Conservation (phyloP, 2,329 filamentous ascomycete species). For the Metarhizium rileyi region DNA sequence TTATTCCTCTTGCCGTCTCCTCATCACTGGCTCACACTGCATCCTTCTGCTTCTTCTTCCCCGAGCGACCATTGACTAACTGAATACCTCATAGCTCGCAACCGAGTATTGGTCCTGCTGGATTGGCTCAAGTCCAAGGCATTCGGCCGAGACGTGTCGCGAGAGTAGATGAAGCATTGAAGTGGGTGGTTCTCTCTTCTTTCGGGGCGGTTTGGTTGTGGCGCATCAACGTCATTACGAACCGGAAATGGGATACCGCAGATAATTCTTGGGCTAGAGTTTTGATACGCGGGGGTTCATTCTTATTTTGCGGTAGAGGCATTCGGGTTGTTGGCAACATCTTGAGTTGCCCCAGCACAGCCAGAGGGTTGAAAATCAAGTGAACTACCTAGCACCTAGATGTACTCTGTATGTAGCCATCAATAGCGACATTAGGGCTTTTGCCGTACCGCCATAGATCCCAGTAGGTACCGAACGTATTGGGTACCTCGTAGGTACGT, state of each 20-base stretch:
- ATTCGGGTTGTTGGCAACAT: too few relatives aligned
- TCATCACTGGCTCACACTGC: background rate
- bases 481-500: too few relatives aligned
- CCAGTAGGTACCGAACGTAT: too few relatives aligned
- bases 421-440: too few relatives aligned
- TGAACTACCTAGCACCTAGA: too few relatives aligned
- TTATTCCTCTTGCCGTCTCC: background rate
- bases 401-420: too few relatives aligned
- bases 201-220: background rate
- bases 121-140: constrained; percentile 97
- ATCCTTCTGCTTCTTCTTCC: background rate
- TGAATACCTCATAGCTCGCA: constrained; percentile 54
- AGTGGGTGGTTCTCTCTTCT: background rate
- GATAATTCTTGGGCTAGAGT: background rate
- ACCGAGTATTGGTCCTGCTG: constrained; percentile 82
- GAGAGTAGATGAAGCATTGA: constrained; percentile 46
- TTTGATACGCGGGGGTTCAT: too few relatives aligned
- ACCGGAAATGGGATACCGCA: background rate
- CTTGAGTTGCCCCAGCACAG: too few relatives aligned
- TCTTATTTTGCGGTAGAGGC: too few relatives aligned
- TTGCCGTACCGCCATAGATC: too few relatives aligned
- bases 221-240: background rate
- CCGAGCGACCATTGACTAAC: constrained; percentile 8
- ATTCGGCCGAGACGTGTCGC: constrained; percentile 89
- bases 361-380: too few relatives aligned